A percentile compares a stretch with the other conserved stretches of the same genome.
Conservation (phyloP, 768 basidiomycete species). For the Termitomyces sp. region DNA sequence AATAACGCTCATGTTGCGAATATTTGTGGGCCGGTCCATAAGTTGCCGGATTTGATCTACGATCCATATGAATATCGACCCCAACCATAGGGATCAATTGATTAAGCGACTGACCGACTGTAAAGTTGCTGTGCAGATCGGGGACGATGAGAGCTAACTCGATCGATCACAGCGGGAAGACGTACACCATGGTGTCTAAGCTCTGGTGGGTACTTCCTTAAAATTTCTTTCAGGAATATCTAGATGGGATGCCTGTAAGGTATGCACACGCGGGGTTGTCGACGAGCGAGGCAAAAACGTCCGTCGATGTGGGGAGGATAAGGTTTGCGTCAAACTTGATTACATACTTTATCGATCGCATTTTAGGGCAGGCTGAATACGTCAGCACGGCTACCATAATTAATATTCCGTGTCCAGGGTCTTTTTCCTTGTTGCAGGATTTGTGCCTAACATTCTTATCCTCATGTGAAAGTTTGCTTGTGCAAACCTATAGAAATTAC, state of each 20-base stretch:
- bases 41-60: constrained; percentile 83
- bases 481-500: background rate
- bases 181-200: constrained; percentile 80
- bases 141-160: constrained; percentile 25
- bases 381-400: background rate
- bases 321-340: constrained; percentile 26
- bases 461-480: too few relatives aligned
- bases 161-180: constrained; percentile 19
- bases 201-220: constrained; percentile 27
- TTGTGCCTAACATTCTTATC: too few relatives aligned
- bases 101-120: constrained; percentile 59
- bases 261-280: constrained; percentile 24
- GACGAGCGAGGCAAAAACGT: constrained; percentile 18
- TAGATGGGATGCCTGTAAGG: constrained; percentile 14
- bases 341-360: constrained; percentile 37
- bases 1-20: constrained; percentile 94
- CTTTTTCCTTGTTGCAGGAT: background rate
- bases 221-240: constrained; percentile 22
- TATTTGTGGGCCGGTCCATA: constrained; percentile 90
- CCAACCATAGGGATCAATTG: background rate
- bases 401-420: background rate
- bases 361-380: constrained; percentile 31
- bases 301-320: constrained; percentile 34
- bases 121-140: constrained; percentile 70
- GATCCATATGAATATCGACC: constrained; percentile 3